Base-by-base conservation (phyloP, 1,284 basidiomycete species). In the Puccinia coronata region DNA sequence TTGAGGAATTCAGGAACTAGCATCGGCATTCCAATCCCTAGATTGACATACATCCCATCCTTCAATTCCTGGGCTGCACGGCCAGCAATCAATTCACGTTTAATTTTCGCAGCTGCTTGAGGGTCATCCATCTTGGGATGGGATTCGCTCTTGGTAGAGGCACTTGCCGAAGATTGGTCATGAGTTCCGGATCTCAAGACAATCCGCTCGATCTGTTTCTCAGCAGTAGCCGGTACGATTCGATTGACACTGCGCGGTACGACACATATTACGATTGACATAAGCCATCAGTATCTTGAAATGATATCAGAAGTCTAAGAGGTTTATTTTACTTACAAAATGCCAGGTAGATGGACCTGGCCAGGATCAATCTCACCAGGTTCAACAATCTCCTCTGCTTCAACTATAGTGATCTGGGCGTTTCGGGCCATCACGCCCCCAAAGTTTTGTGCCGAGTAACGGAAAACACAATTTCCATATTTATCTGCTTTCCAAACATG, bases 401-500 rank as follows among this genome's bases (percentile, higher is more conserved):
- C 95, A 70, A 97, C 93, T 82, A 98, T 94, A 16, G 95, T 95
- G 75, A 95, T 84, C 84, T 92, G 93, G 18, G 95, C 94, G 80
- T 94, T 94, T 85, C 92, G 91, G 4, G 93, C 95, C 91, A 96
- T 95, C 20, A 91, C 91, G 1, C 91, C 89, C 83, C 89, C 92
- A 87, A 96, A 98, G 86, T 97, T 96, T 85, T 95, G 91, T 59
- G 94, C 92, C 9, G 94, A 90, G 86, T 94, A 96, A 83, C 86
- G 82, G 86, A 88, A 88, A 3, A 87, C 82, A 76, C 86, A 86
- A 83, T 88, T 88, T 28, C 87, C 87, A 67, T 86, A 85, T 86
- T 95, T 93, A 85, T 98, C 96, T 18, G 92, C 96, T 87, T 97
- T 98, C 95, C 95, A 97, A 9, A 95, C 96, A 82, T 92, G 90